phyloP scores from a whole-genome alignment of 345 rosid genomes.

The Eucalyptus shirleyi region DNA sequence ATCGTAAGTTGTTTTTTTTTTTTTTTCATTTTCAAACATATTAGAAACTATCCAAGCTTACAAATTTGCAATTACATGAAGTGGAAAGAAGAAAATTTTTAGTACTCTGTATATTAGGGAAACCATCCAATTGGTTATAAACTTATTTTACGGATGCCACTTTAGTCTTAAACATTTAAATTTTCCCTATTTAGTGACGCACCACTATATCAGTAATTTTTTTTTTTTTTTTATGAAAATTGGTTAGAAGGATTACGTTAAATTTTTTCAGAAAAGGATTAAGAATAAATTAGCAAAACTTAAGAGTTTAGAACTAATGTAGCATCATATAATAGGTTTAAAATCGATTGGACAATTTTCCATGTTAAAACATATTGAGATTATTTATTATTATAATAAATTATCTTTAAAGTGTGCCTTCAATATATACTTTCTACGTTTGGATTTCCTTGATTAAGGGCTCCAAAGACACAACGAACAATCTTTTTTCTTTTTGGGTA shows the following conservation, averaged over 20 bases:
- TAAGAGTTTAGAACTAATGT: not conserved
- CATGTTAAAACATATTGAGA: not conserved
- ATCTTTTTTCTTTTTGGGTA: not conserved
- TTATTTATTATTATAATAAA: not conserved
- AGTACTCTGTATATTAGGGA: not conserved
- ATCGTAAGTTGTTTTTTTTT: not conserved
- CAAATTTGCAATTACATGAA: not conserved
- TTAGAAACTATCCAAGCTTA: not conserved
- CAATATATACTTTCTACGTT: not conserved
- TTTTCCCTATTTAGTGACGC: not conserved
- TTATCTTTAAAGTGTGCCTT: not conserved
- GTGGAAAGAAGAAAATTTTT: not conserved
- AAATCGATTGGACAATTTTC: not conserved
- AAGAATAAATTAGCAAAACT: not conserved
- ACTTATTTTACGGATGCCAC: not conserved
- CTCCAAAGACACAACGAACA: not conserved
- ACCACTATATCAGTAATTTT: fast-evolving
- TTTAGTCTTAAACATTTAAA: not conserved
- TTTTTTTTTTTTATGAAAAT: not conserved
- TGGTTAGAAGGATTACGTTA: fast-evolving
- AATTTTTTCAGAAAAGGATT: too few relatives aligned
- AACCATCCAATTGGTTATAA: not conserved
- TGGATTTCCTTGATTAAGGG: not conserved
- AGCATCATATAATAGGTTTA: not conserved
- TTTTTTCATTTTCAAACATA: not conserved